Percentiles rank a stretch among this genome's conserved stretches.
These are phyloP conservation scores for Sequoiadendron giganteum DNA, from an alignment of 75 land plant genomes.

Conservation along the genomic window DNA sequence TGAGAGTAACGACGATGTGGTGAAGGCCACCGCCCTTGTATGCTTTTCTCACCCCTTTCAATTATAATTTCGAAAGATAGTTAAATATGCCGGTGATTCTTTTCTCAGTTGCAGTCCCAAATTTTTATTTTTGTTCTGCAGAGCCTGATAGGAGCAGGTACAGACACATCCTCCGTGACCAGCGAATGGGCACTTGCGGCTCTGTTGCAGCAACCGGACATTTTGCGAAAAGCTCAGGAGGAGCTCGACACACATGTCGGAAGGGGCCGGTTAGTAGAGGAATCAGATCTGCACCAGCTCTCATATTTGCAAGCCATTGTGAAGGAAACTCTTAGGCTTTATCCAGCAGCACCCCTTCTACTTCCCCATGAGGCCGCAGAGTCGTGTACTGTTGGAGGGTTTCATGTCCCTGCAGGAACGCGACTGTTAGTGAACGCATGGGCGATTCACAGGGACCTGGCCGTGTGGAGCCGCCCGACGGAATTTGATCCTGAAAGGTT, in stretches of 20 bases:
- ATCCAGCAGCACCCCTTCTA: constrained; percentile 26
- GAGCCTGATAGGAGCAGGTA: constrained; percentile 11
- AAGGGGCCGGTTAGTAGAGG: constrained; percentile 23
- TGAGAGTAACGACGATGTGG: no score
- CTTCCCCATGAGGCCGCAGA: constrained; percentile 15
- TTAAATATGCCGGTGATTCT: no score
- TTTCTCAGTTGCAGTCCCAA: no score
- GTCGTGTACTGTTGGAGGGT: constrained; percentile 25
- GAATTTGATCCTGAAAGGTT: constrained; percentile 47
- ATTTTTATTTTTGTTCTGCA: background rate
- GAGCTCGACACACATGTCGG: constrained; percentile 46
- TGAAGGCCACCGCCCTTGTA: no score
- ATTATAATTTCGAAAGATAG: no score
- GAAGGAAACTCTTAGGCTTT: constrained; percentile 43
- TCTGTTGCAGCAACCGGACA: constrained; percentile 22
- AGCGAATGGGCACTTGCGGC: constrained; percentile 26
- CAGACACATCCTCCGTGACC: constrained; percentile 21
- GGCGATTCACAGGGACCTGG: constrained; percentile 31
- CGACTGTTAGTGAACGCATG: constrained; percentile 24
- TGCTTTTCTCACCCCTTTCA: no score
- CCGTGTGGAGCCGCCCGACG: constrained; percentile 24
- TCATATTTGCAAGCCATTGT: constrained; percentile 38
- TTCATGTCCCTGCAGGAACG: constrained; percentile 32
- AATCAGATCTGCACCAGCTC: constrained; percentile 31
- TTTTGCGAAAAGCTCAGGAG: constrained; percentile 26